These are phyloP conservation scores for Vaccinium macrocarpon DNA, from an alignment of 148 eudicot species.

Conservation along the genomic window DNA sequence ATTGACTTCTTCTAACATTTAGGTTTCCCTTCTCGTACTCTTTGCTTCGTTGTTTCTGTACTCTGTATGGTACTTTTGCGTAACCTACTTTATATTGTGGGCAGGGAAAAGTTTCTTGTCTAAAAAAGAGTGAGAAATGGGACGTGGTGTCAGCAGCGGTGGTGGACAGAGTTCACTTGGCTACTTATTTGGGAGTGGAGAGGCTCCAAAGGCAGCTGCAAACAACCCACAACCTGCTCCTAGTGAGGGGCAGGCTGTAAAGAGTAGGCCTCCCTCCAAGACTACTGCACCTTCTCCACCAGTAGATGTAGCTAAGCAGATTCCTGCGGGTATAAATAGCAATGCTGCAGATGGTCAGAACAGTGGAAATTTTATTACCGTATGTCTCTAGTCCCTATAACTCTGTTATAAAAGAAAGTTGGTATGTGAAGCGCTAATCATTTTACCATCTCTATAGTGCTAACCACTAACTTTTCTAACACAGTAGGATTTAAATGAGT, in stretches of 20 bases:
- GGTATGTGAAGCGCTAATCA: not conserved
- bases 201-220: slow-evolving; percentile 55
- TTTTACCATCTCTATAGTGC: not conserved
- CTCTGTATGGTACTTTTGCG: not conserved
- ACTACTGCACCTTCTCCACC: slow-evolving; percentile 37
- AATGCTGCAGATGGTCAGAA: slow-evolving; percentile 70
- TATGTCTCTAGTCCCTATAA: slow-evolving; percentile 27
- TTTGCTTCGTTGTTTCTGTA: not conserved
- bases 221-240: slow-evolving; percentile 33
- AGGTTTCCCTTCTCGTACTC: not conserved
- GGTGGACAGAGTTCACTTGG: slow-evolving; percentile 89
- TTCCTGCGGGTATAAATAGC: slow-evolving; percentile 76
- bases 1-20: not conserved
- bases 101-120: not conserved
- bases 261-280: slow-evolving; percentile 37
- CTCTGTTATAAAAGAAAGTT: not conserved
- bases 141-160: slow-evolving; percentile 93
- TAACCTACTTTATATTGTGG: not conserved
- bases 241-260: slow-evolving; percentile 27
- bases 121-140: slow-evolving; percentile 38
- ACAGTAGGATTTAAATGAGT: not conserved
- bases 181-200: slow-evolving; percentile 77
- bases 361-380: slow-evolving; percentile 86
- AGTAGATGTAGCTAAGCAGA: slow-evolving; percentile 44
- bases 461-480: not conserved